Conservation (phyloP, 805 yeast species). For the Metschnikowia orientalis region DNA sequence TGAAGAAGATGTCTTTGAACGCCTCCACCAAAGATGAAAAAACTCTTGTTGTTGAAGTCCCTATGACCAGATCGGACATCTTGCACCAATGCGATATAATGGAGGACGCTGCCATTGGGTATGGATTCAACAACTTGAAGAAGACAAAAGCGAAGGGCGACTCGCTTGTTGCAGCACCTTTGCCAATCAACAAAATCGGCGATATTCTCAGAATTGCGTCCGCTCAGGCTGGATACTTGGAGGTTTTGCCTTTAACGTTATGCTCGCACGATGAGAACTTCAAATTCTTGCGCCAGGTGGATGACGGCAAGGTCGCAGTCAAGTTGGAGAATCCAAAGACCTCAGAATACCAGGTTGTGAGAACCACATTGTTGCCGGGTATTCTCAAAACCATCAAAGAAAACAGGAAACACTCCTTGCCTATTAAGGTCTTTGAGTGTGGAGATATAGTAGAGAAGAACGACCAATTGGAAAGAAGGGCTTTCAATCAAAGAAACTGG, state of each 20-base stretch:
- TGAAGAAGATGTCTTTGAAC: constrained; percentile 75
- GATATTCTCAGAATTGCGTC: constrained; percentile 89
- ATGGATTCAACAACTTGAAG: constrained; percentile 85
- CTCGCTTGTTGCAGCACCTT: constrained; percentile 78
- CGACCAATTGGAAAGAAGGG: constrained; percentile 75
- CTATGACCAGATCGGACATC: constrained; percentile 93
- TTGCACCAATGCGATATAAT: constrained; percentile 96
- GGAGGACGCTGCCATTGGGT: constrained; percentile 97
- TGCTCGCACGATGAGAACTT: constrained; percentile 97
- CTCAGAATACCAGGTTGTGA: constrained; percentile 92
- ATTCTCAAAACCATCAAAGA: constrained; percentile 91
- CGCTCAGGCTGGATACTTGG: constrained; percentile 93
- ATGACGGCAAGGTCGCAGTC: constrained; percentile 77
- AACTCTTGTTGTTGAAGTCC: constrained; percentile 64
- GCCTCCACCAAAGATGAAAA: constrained; percentile 52
- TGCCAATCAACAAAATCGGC: constrained; percentile 85
- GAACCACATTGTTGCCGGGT: constrained; percentile 93
- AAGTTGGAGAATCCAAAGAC: constrained; percentile 96
- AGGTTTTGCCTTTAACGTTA: constrained; percentile 91
- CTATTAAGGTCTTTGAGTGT: constrained; percentile 90
- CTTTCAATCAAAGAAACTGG: constrained; percentile 91
- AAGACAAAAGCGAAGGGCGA: constrained; percentile 75
- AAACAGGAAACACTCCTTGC: constrained; percentile 92
- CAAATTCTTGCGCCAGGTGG: constrained; percentile 69
- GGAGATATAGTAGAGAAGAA: constrained; percentile 93